Conservation (phyloP, 345 rosid species). For the Corymbia maculata region DNA sequence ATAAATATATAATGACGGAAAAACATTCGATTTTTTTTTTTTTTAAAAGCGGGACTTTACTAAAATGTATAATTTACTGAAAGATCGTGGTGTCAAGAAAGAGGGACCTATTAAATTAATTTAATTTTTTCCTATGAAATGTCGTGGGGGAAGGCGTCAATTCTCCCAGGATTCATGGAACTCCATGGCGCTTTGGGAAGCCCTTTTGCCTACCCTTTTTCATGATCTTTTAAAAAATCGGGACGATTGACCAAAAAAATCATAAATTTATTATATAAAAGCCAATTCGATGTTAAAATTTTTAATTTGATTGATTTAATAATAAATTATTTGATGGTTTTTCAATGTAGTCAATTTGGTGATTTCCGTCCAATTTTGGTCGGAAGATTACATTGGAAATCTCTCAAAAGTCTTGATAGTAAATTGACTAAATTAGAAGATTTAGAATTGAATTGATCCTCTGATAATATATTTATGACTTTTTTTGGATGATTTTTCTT, state of each 20-base stretch:
- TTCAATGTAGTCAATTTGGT: rapidly evolving
- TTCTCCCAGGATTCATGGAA: not conserved
- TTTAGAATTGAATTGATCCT: not conserved
- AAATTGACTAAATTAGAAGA: not conserved
- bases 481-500: not conserved
- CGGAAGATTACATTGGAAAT: not conserved
- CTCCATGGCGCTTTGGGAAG: not conserved
- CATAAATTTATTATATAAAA: not conserved
- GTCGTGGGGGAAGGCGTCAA: not conserved
- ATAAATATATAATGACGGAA: not conserved
- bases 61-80: not conserved
- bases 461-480: not conserved
- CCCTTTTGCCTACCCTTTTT: not conserved
- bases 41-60: not conserved
- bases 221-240: not conserved
- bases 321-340: rapidly evolving
- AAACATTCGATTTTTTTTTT: not conserved
- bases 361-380: not conserved
- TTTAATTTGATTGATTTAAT: not conserved
- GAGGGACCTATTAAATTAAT: too few species aligned
- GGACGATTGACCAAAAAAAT: not conserved
- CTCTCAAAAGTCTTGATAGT: not conserved
- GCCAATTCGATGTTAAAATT: rapidly evolving
- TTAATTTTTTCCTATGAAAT: not conserved
- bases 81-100: not conserved